Evolutionary conservation across 176 grass and related monocot genomes (phyloP).

Genomic region (Zizania latifolia): DNA sequence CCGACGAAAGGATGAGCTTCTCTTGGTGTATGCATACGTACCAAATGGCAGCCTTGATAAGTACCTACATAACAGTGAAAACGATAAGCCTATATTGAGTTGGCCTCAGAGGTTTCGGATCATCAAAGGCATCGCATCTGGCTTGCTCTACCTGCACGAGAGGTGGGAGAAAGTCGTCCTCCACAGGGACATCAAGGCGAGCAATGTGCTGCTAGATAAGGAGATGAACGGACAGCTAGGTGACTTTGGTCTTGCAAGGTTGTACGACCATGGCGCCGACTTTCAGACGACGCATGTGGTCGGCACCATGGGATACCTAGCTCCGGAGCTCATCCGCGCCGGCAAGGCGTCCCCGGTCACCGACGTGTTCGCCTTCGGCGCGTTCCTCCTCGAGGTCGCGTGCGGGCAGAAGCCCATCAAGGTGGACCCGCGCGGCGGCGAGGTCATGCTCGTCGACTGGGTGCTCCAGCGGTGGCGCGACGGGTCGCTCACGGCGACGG

Average conservation of each 20-base stretch:
- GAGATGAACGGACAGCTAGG: background rate
- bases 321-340: background rate
- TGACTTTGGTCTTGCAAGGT: background rate
- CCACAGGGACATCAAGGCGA: too few relatives aligned
- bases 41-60: background rate
- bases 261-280: background rate
- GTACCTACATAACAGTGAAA: background rate
- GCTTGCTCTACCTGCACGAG: background rate
- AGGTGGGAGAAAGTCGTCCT: background rate
- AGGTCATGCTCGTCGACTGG: background rate
- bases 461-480: conserved; percentile 7
- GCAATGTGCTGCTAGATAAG: too few relatives aligned
- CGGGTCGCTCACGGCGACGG: background rate
- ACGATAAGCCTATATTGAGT: background rate
- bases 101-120: background rate
- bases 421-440: background rate
- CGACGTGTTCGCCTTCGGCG: background rate
- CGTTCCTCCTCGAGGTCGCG: background rate
- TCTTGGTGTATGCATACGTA: background rate
- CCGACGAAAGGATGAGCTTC: background rate
- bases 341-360: background rate
- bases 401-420: background rate
- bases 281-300: background rate
- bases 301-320: background rate
- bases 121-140: background rate